Evolutionary conservation across 352 stramenopile genomes (phyloP), one percentile per base, ranked within the genome.

Genomic region (Globisporangium iwayamae): DNA sequence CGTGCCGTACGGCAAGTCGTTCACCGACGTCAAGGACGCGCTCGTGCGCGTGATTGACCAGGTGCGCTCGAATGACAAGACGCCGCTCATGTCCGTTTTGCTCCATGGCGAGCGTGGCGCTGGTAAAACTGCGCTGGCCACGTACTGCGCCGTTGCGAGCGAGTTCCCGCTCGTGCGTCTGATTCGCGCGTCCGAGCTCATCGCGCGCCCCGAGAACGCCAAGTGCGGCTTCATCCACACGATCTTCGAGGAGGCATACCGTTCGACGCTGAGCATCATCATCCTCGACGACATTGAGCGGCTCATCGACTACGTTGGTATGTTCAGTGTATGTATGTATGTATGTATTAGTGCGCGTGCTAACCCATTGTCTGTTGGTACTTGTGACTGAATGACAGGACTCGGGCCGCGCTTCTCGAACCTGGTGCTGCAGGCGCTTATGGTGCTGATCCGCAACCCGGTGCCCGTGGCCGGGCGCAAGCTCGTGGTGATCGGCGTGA

Each of bases 251-350:
- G 97, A 99, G 78, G 97, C 97, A 5, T 99, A 99, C 78, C 98
- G 98, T 70, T 98, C 94, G 45, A 89, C 96, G 1, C 81, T 99
- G 11, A 98, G 96, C 22, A 93, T 99, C 64, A 99, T 99, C 76
- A 97, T 99, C 63, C 91, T 99, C 50, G 98, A 99, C 78, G 97
- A 99, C 75, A 97, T 99, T 67, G 98, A 99, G 79, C 93, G 98
- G 18, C 86, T 99, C 45, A 98, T 99, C 74, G 97, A 99, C 72
- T 99, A 93, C 57, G 86, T 93, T 70, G 86, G 84, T 90, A 66
- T 60, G 81, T 39, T 8, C 63, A 30, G 56, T 36, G 36, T 18
- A 50, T 63, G 53, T 69, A 34, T 50, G n/a, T 32, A 13, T 45
- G 11, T 13, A 10, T 45, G 10, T 47, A 47, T 20, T 8, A 4